phyloP scores from a whole-genome alignment of 495 filamentous ascomycete genomes.

The Trichoderma asperelloides region DNA sequence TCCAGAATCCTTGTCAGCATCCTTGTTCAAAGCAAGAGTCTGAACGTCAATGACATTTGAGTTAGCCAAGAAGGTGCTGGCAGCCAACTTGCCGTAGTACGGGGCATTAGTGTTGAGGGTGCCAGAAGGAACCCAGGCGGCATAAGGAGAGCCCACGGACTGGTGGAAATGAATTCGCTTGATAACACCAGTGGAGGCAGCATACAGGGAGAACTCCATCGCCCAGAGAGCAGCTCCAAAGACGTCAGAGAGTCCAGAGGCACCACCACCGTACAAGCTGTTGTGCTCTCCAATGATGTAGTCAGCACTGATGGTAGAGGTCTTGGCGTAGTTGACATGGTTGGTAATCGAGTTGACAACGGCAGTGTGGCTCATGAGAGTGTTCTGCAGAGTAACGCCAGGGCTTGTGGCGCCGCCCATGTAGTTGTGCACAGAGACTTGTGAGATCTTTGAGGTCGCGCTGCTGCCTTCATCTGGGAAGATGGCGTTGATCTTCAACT shows the following conservation, averaged over 20 bases:
- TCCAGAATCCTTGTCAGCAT: not conserved
- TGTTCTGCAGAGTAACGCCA: not conserved
- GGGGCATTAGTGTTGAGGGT: not conserved
- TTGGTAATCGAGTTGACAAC: not conserved
- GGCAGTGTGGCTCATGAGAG: not conserved
- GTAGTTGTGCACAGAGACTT: constrained; percentile 4
- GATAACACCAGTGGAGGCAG: constrained; percentile 2
- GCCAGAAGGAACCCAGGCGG: not conserved
- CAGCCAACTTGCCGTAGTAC: not conserved
- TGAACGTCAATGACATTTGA: not conserved
- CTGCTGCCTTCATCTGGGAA: not conserved
- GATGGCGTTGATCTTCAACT: not conserved
- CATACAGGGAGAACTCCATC: not conserved
- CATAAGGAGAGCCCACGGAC: not conserved
- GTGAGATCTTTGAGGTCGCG: not conserved
- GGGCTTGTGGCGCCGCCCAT: not conserved
- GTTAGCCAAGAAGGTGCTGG: not conserved
- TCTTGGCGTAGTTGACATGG: constrained; percentile 5
- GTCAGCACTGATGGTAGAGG: not conserved
- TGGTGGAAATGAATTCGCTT: constrained; percentile 5
- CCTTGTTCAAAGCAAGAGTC: not conserved
- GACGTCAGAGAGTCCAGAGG: not conserved
- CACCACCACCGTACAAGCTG: constrained; percentile 5
- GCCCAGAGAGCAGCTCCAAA: constrained; percentile 6
- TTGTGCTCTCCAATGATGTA: constrained; percentile 6